Conservation (phyloP, 148 eudicot genomes). For the Hydrangea macrophylla region DNA sequence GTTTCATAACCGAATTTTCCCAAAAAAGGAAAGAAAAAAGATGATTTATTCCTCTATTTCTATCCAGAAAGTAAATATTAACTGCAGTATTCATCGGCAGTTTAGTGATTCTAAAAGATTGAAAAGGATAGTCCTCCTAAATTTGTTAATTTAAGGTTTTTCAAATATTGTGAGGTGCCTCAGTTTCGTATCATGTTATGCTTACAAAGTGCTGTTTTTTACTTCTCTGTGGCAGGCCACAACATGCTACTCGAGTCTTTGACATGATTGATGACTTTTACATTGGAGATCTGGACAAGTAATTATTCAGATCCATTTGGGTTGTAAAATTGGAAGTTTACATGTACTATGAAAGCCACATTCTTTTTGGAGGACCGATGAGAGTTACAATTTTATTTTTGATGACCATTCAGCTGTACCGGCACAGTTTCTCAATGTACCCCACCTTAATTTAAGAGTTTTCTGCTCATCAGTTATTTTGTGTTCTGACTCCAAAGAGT, state of each 20-base stretch:
- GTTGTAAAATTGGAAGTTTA: too few species aligned
- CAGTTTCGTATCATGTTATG: background rate
- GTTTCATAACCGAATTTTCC: too few species aligned
- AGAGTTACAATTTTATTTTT: too few species aligned
- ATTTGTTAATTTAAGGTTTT: background rate
- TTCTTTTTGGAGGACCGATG: too few species aligned
- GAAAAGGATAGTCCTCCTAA: background rate
- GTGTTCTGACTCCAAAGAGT: too few species aligned
- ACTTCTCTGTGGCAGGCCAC: conserved; percentile 55
- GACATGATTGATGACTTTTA: conserved; percentile 85
- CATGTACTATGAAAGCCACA: too few species aligned
- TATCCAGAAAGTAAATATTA: background rate
- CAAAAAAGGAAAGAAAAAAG: too few species aligned
- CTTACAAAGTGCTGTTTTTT: background rate
- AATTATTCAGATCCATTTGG: conserved; percentile 5
- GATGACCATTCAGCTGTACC: too few species aligned
- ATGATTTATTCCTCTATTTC: too few species aligned
- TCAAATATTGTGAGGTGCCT: background rate
- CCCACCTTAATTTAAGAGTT: too few species aligned
- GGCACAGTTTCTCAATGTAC: too few species aligned
- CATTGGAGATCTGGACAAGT: conserved; percentile 68
- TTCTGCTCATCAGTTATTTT: too few species aligned
- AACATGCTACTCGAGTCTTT: conserved; percentile 86
- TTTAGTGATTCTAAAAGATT: background rate
- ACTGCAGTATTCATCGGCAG: background rate